phyloP scores from a whole-genome alignment of 2,329 filamentous ascomycete genomes.

The Achaetomium macrosporum region DNA sequence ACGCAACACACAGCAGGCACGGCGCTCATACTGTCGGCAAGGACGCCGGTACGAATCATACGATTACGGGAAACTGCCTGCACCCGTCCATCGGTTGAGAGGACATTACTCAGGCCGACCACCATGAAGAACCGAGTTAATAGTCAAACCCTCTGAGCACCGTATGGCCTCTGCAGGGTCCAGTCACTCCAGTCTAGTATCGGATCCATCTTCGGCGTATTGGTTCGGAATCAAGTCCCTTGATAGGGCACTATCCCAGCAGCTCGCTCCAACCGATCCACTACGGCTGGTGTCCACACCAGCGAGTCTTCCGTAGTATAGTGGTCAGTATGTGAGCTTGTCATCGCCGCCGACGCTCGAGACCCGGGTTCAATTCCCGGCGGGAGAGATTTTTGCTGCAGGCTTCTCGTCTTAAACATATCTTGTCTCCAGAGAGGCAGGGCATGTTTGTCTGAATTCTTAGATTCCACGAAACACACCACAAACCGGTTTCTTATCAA shows the following conservation, averaged over 20 bases:
- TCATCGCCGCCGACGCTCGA: slow-evolving; percentile 15
- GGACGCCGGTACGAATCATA: too few species aligned
- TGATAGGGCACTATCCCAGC: neutral
- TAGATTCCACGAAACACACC: too few species aligned
- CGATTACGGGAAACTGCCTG: too few species aligned
- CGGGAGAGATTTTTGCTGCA: slow-evolving; percentile 12
- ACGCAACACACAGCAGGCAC: too few species aligned
- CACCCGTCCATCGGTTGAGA: too few species aligned
- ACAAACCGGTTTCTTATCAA: neutral
- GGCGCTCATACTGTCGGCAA: too few species aligned
- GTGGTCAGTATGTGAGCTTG: slow-evolving; percentile 21
- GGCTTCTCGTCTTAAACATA: neutral
- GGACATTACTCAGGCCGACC: neutral
- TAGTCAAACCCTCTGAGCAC: too few species aligned
- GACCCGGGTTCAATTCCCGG: slow-evolving; percentile 20
- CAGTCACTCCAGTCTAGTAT: neutral
- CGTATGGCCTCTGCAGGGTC: too few species aligned
- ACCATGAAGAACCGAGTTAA: neutral
- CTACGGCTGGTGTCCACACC: slow-evolving; percentile 21
- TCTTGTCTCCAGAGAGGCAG: neutral
- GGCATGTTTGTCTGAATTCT: neutral
- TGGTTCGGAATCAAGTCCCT: too few species aligned
- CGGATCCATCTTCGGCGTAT: too few species aligned
- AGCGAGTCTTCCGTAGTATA: slow-evolving; percentile 21
- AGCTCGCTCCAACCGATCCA: neutral